Evolutionary conservation across 352 stramenopile genomes (phyloP), one percentile per base, ranked within the genome.

Genomic region (Thraustochytrium sp.): DNA sequence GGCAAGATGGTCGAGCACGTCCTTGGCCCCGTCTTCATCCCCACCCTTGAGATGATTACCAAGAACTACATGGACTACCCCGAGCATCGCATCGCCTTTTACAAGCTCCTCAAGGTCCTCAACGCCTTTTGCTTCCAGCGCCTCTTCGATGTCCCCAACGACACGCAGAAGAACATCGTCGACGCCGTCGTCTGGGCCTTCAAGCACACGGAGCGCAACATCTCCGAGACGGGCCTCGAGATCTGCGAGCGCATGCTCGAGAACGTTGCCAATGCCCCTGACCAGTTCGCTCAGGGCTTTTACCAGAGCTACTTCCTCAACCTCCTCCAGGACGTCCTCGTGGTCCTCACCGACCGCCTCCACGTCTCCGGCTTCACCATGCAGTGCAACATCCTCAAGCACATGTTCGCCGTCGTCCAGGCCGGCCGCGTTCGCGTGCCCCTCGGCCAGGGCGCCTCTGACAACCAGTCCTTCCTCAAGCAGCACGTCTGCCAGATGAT

Each of bases 181-280:
- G 95, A 99, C 89, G 96, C 93, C 61, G 95, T 99, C 84, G 97
- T 99, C 64, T 99, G 97, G 97, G 97, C 96, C 11, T 98, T 99
- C 89, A 99, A 99, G 89, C 97, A 99, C 88, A 99, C 96, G 29
- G 97, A 99, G 87, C 91, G 97, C 76, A 98, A 98, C 82, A 98
- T 99, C 76, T 93, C 94, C 29, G 96, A 99, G 85, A 98, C 93
- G 82, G 92, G 42, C 16, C 53, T 88, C 21, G 56, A 86, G 36
- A 88, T 84, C 2, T 56, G 88, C 38, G 5, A 76, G 1, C 29
- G 34, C 4, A 78, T 97, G 53, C 84, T 96, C 46, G 85, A 93
- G 49, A 94, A 95, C 86, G 93, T 96, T 73, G 90, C 93, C 82
- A 89, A 93, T 76, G 92, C 93, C 76, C 87, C 91, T 0, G 88